Base-by-base conservation (phyloP, 305 asterid species). In the Solanum hybrid region DNA sequence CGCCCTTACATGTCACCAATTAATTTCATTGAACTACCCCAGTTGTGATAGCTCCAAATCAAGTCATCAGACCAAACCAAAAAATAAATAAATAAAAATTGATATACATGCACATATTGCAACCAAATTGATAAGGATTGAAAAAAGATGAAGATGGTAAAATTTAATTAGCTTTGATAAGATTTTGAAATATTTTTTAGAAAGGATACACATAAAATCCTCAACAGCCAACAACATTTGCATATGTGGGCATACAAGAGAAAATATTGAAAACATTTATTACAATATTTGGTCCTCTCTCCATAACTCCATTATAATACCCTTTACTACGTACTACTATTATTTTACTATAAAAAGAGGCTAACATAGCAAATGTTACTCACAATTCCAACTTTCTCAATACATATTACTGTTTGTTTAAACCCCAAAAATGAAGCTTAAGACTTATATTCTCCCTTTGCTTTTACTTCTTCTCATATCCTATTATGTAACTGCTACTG, bases 141-240 rank as follows among this genome's bases (percentile, higher is more conserved):
- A 42, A 14, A 35, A 35, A 72, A 29, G 79, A 69, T 26, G 17
- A 0, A 24, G 17, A 24, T 1, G 31, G 36, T 72, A 26, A 79
- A 81, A 81, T 24, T 72, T 72, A 31, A 40, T 40, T 81, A 66
- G 75, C 31, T 81, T 16, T 81, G 37, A 82, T 42, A 82, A 82
- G 17, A 82, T 82, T 82, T 82, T 17, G 72, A 66, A n/a, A n/a
- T 66, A 66, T 4, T 4, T 66, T 9, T 66, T n/a, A 42, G 38
- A 82, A 82, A 82, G 72, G 37, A 27, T 82, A 34, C 40, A 56
- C 24, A 56, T 56, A 81, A 82, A 82, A 46, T 29, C 38, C 29
- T 46, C 87, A 46, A 82, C 87, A 82, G 2, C 87, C 87, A 82
- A 82, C 73, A 82, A 17, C 73, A 82, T 82, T 82, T 82, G 87